phyloP scores from a whole-genome alignment of 2,329 filamentous ascomycete genomes.

The Venturia aucupariae region DNA sequence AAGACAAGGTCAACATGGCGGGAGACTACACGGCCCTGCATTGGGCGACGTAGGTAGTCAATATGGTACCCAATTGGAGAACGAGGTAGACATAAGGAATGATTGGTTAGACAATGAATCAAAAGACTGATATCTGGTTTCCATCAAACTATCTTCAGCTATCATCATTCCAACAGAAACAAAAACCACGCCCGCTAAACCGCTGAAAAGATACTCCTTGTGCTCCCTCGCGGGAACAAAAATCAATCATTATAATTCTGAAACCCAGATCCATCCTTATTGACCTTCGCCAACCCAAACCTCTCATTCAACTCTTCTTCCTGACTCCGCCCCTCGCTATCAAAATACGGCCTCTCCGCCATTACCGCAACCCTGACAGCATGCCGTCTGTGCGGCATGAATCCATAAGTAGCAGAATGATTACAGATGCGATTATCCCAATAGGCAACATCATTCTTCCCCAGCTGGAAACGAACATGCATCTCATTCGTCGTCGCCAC shows the following conservation, averaged over 20 bases:
- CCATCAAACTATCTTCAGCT: no score
- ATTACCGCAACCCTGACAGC: constrained; percentile 41
- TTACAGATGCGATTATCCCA: constrained; percentile 57
- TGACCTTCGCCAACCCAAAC: constrained; percentile 41
- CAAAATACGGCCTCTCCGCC: constrained; percentile 39
- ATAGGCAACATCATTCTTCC: constrained; percentile 54
- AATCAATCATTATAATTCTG: constrained; percentile 47
- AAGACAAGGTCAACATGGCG: no score
- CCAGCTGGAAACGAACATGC: constrained; percentile 59
- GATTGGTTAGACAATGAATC: no score
- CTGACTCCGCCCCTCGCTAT: constrained; percentile 39
- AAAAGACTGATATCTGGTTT: no score
- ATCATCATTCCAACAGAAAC: no score
- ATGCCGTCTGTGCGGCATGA: constrained; percentile 47
- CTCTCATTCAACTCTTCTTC: constrained; percentile 43
- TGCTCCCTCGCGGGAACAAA: no score
- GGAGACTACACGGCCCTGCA: no score
- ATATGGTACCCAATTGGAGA: no score
- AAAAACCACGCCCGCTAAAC: background rate
- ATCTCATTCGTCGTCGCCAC: constrained; percentile 54
- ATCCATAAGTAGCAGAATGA: constrained; percentile 48
- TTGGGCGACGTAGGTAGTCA: no score
- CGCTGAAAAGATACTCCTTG: no score
- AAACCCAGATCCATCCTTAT: constrained; percentile 47
- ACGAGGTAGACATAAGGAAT: no score